Evolutionary conservation across 1,284 basidiomycete genomes (phyloP).

Genomic region (Earliella scabrosa): DNA sequence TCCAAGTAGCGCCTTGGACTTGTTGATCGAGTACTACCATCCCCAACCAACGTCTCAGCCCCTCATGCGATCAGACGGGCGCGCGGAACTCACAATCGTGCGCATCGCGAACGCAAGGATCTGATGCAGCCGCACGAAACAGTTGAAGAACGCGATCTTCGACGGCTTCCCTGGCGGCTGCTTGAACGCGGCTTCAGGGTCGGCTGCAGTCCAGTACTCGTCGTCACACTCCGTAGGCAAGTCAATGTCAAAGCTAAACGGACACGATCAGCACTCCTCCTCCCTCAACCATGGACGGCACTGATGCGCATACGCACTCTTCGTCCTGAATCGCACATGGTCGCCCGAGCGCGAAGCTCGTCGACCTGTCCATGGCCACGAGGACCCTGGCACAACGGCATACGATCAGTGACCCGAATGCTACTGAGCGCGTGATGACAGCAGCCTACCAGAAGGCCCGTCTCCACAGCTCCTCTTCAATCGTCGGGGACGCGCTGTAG

Average conservation of each 20-base stretch:
- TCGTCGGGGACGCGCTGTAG: constrained; percentile 32
- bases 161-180: constrained; percentile 53
- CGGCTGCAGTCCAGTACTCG: constrained; percentile 59
- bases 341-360: constrained; percentile 75
- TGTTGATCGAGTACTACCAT: constrained; percentile 62
- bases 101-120: constrained; percentile 59
- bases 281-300: background rate
- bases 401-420: background rate
- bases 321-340: constrained; percentile 86
- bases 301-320: constrained; percentile 57
- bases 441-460: constrained; percentile 72
- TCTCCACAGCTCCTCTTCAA: constrained; percentile 59
- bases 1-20: constrained; percentile 48
- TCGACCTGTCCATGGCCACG: constrained; percentile 63
- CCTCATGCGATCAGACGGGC: background rate
- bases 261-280: background rate
- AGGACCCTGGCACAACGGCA: constrained; percentile 53
- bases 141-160: constrained; percentile 52
- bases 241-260: constrained; percentile 58
- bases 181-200: constrained; percentile 46
- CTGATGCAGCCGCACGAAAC: constrained; percentile 58
- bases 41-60: background rate
- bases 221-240: constrained; percentile 66
- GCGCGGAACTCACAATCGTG: constrained; percentile 45
- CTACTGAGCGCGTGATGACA: background rate